Percentiles rank a stretch among this genome's conserved stretches.
Conservation (phyloP, 768 basidiomycete species). For the Roridomyces roridus region DNA sequence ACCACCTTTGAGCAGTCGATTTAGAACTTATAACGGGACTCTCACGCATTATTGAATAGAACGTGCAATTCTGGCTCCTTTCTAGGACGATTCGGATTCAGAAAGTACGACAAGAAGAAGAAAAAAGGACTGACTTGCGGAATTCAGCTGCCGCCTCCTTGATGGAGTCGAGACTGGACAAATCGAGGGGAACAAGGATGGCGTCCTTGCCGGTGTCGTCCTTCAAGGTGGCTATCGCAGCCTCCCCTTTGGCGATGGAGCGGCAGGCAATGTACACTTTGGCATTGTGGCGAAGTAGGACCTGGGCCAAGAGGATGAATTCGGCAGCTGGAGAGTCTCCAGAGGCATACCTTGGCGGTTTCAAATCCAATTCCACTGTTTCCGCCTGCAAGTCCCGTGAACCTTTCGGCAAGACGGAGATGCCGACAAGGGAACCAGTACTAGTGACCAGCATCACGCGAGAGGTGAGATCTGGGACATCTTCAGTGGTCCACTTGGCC, state of each 20-base stretch:
- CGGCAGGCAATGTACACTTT: slow-evolving; percentile 2
- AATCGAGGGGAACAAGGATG: slow-evolving; percentile 2
- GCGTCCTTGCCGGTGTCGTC: neutral
- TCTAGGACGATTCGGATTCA: no score
- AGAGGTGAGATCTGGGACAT: slow-evolving; percentile 3
- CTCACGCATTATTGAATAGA: slow-evolving; percentile 9
- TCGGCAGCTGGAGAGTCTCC: no score
- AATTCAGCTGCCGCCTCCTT: slow-evolving; percentile 5
- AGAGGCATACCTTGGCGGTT: slow-evolving; percentile 1
- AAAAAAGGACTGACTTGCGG: neutral
- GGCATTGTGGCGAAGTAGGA: slow-evolving; percentile 3
- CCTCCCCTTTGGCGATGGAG: neutral
- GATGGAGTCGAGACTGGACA: slow-evolving; percentile 5
- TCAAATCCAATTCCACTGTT: neutral
- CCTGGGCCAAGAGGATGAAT: neutral
- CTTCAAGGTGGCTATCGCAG: neutral
- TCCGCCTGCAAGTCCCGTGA: neutral
- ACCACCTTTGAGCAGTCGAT: neutral
- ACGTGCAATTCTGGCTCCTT: neutral
- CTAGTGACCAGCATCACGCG: neutral
- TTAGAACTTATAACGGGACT: neutral
- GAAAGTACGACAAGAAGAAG: neutral
- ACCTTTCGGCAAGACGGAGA: no score
- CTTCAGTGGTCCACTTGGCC: neutral
- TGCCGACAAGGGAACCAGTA: neutral